A percentile compares a stretch with the other conserved stretches of the same genome.
phyloP scores from a whole-genome alignment of 1,139 yeast genomes.

The Neolecta irregularis region DNA sequence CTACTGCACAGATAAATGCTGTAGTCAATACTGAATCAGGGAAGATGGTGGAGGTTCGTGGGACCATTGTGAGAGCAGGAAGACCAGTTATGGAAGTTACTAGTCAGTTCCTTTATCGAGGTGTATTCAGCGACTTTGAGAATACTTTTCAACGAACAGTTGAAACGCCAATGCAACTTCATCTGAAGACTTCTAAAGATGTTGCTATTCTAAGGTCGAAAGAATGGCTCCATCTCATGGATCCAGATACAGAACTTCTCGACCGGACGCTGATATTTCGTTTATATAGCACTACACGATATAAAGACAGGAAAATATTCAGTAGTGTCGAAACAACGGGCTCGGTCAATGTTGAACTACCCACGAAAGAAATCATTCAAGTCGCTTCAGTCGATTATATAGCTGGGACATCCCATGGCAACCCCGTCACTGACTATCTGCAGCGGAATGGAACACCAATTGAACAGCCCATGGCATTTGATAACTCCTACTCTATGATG shows the following conservation, averaged over 20 bases:
- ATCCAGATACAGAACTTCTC: conserved; percentile 52
- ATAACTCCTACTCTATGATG: conserved; percentile 30
- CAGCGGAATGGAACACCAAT: conserved; percentile 82
- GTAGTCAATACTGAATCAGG: conserved; percentile 86
- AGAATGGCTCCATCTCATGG: conserved; percentile 89
- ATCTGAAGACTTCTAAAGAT: conserved; percentile 63
- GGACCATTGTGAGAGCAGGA: conserved; percentile 64
- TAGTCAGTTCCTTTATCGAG: conserved; percentile 93
- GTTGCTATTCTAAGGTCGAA: conserved; percentile 85
- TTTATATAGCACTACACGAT: conserved; percentile 69
- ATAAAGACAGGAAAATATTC: conserved; percentile 59
- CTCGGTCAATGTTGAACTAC: conserved; percentile 71
- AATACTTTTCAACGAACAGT: conserved; percentile 81
- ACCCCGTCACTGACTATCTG: conserved; percentile 91
- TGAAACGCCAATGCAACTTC: conserved; percentile 76
- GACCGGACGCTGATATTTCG: conserved; percentile 78
- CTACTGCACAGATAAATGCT: conserved; percentile 73
- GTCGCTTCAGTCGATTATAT: conserved; percentile 78
- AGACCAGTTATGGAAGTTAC: conserved; percentile 83
- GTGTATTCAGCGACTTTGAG: conserved; percentile 69
- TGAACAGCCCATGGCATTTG: conserved; percentile 86
- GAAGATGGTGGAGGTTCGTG: conserved; percentile 89
- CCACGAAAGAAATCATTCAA: conserved; percentile 80
- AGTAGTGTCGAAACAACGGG: conserved; percentile 76
- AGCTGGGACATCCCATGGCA: conserved; percentile 89